These are phyloP conservation scores for Pluteus cervinus DNA, from an alignment of 768 basidiomycete genomes.

Conservation along the genomic window DNA sequence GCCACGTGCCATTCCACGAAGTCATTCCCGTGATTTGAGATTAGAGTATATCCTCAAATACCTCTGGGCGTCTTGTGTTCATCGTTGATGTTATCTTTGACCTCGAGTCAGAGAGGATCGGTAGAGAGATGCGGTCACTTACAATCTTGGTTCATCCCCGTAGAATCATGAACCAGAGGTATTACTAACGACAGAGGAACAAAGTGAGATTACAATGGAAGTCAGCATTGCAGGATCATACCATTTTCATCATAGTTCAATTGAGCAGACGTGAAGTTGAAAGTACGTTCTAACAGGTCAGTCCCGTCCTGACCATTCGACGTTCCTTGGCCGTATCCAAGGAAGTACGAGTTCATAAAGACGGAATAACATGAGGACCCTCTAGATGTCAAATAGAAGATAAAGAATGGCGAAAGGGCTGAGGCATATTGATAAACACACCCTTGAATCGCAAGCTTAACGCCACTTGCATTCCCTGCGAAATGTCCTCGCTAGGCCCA, in stretches of 20 bases:
- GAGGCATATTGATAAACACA: conserved; percentile 6
- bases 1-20: conserved; percentile 32
- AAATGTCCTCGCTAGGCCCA: conserved; percentile 44
- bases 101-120: background rate
- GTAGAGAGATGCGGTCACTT: conserved; percentile 3
- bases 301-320: conserved; percentile 26
- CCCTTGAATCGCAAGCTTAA: conserved; percentile 35
- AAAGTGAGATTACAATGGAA: background rate
- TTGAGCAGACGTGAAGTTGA: conserved; percentile 28
- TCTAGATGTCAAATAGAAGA: conserved; percentile 8
- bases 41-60: conserved; percentile 54
- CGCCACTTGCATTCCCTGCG: conserved; percentile 32
- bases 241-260: conserved; percentile 23
- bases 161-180: conserved; percentile 29
- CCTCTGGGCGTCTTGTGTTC: conserved; percentile 59
- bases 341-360: conserved; percentile 35
- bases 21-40: conserved; percentile 24
- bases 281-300: conserved; percentile 24
- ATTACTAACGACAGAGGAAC: conserved; percentile 14
- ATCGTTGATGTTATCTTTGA: conserved; percentile 26
- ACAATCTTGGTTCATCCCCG: conserved; percentile 32
- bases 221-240: conserved; percentile 1
- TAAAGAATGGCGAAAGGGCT: background rate
- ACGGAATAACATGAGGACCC: conserved; percentile 38
- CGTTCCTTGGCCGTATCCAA: conserved; percentile 34